Evolutionary conservation across 2,329 filamentous ascomycete species (phyloP).

Genomic region (Epichloe glyceriae): DNA sequence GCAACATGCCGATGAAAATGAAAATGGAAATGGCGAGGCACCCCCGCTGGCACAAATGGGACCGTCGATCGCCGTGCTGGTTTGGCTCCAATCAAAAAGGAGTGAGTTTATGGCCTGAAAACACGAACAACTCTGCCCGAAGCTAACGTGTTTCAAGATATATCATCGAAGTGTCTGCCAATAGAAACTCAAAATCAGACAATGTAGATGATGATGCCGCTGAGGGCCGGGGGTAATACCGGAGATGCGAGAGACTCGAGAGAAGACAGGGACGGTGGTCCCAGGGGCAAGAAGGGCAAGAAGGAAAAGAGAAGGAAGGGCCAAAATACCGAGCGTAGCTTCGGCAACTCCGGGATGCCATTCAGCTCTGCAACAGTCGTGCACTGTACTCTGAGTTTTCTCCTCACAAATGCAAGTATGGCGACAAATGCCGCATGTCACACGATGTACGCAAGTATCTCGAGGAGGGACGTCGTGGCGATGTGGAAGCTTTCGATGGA

Average conservation of each 20-base stretch:
- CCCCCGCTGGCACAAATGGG: constrained; percentile 5
- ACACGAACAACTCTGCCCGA: too few species aligned
- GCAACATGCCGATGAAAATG: neutral
- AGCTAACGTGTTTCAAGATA: constrained; percentile 21
- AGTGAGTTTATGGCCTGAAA: constrained; percentile 35
- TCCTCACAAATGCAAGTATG: constrained; percentile 62
- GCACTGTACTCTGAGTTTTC: constrained; percentile 68
- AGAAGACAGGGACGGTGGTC: constrained; percentile 39
- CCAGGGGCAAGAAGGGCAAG: constrained; percentile 27
- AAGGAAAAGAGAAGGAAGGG: constrained; percentile 38
- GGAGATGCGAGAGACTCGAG: constrained; percentile 31
- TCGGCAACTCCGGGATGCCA: constrained; percentile 68
- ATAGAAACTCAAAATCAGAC: constrained; percentile 12
- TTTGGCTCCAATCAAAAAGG: constrained; percentile 58
- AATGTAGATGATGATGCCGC: constrained; percentile 35
- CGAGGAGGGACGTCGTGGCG: constrained; percentile 64
- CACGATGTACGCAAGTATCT: constrained; percentile 84
- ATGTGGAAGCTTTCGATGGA: constrained; percentile 63
- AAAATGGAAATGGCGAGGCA: constrained; percentile 3
- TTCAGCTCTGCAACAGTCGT: constrained; percentile 66
- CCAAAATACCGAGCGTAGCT: constrained; percentile 74
- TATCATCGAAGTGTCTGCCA: constrained; percentile 24
- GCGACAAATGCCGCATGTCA: constrained; percentile 65
- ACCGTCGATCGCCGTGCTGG: constrained; percentile 33
- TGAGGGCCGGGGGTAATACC: constrained; percentile 25